These are phyloP conservation scores for Tuber magnatum DNA, from an alignment of 495 filamentous ascomycete genomes.

Conservation along the genomic window DNA sequence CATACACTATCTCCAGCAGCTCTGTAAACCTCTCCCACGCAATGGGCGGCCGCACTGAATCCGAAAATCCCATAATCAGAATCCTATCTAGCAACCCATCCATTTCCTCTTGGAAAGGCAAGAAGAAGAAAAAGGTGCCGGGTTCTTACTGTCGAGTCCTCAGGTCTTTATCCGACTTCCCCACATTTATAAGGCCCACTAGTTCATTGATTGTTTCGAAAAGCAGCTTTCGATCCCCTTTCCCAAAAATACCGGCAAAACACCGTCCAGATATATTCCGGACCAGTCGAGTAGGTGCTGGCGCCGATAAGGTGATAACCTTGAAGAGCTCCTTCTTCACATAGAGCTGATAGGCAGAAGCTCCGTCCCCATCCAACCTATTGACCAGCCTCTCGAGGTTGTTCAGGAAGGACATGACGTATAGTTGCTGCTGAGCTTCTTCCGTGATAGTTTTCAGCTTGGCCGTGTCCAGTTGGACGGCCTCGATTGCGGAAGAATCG, in stretches of 20 bases:
- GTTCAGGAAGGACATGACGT: conserved; percentile 80
- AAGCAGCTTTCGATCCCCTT: conserved; percentile 82
- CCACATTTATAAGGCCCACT: conserved; percentile 61
- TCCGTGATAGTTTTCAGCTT: conserved; percentile 85
- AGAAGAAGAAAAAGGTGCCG: conserved; percentile 3
- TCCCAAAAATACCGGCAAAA: conserved; percentile 73
- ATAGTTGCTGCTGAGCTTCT: conserved; percentile 88
- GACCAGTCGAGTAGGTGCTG: conserved; percentile 78
- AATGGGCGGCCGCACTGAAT: conserved; percentile 75
- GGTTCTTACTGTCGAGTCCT: conserved; percentile 43
- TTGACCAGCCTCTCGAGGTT: conserved; percentile 75
- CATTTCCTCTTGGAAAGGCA: neutral
- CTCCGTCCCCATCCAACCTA: conserved; percentile 62
- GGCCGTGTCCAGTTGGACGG: conserved; percentile 66
- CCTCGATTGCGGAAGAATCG: conserved; percentile 31
- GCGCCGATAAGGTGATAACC: conserved; percentile 77
- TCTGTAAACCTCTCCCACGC: conserved; percentile 80
- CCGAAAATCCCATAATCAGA: conserved; percentile 44
- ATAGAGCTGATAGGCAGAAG: conserved; percentile 77
- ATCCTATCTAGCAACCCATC: conserved; percentile 8
- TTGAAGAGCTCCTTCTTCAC: conserved; percentile 86
- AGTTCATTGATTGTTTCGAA: conserved; percentile 93
- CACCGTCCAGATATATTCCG: conserved; percentile 79
- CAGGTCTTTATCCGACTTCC: conserved; percentile 74
- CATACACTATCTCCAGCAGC: conserved; percentile 77